A percentile compares a stretch with the other conserved stretches of the same genome.
Conservation (phyloP, 805 yeast genomes). For the Yarrowia phangngaensis region DNA sequence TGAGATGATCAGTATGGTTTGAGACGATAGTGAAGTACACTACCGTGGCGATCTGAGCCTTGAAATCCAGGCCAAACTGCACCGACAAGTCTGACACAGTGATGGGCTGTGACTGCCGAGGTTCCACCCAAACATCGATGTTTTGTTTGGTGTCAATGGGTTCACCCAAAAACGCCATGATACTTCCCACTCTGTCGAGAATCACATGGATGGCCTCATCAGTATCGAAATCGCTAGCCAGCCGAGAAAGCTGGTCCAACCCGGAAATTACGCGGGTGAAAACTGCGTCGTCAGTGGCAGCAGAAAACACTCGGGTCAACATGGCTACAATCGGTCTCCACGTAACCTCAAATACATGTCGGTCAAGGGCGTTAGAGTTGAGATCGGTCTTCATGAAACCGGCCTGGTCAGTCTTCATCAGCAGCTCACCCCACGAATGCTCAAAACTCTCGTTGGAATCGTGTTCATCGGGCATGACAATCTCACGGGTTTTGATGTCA, state of each 20-base stretch:
- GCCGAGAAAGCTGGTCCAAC: conserved; percentile 75
- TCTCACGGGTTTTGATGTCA: conserved; percentile 79
- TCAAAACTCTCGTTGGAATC: conserved; percentile 91
- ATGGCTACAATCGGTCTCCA: conserved; percentile 68
- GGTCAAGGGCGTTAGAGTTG: conserved; percentile 55
- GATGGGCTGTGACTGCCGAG: conserved; percentile 47
- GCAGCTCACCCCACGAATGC: conserved; percentile 49
- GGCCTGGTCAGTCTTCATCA: conserved; percentile 33
- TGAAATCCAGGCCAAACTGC: conserved; percentile 82
- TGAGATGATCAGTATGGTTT: conserved; percentile 3
- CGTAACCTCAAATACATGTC: conserved; percentile 59
- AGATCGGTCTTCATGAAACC: conserved; percentile 28
- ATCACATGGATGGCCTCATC: conserved; percentile 44
- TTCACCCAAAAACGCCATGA: conserved; percentile 62
- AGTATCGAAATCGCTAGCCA: conserved; percentile 64
- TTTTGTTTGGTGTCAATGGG: conserved; percentile 38
- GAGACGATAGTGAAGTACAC: conserved; percentile 69
- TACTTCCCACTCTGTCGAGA: conserved; percentile 45
- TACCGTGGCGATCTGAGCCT: conserved; percentile 85
- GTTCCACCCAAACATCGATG: conserved; percentile 46
- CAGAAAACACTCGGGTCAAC: conserved; percentile 71
- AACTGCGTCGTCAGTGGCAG: conserved; percentile 85
- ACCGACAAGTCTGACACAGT: conserved; percentile 80
- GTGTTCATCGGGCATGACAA: conserved; percentile 97
- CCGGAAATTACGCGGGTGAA: conserved; percentile 83